Base-by-base conservation (phyloP, 2,329 filamentous ascomycete genomes). In the Cordyceps farinosa region DNA sequence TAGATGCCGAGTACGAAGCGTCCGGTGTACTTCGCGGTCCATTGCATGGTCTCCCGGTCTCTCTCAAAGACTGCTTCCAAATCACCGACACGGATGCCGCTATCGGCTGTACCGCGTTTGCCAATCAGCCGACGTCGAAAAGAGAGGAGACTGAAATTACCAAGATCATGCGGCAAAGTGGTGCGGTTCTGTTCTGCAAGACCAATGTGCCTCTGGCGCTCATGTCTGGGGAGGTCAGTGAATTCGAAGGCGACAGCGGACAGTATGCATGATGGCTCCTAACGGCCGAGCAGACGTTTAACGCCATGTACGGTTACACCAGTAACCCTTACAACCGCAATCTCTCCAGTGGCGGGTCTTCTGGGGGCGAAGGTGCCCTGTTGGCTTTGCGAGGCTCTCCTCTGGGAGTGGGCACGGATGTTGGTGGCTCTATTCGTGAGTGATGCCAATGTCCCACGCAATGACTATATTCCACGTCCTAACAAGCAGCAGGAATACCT, bases 1-100 rank as follows among this genome's bases (percentile, higher is more conserved):
- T 44, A n/a, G 57, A 60, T 10, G n/a, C 22, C 13, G 45, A 60
- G 17, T 42, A 42, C 32, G 17, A n/a, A 34, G 15, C 6, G 22
- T 38, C 55, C 15, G 57, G 57, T 5, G 22, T n/a, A 2, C 30
- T 52, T 7, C 57, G 45, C 27, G 57, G 45, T 6, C 45, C 57
- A 3, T 29, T 60, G 45, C 57, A 60, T 27, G 57, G 57, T 30
- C 29, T 52, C 27, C 57, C 36, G 15, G 47, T 51, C 17, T 51
- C 45, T 11, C 57, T 60, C 27, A 60, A 60, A 44, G 29, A 60
- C 15, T 60, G 57, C 36, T 52, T 60, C 57, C 34, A 52, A n/a
- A 17, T 60, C 27, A 47, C 7, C 15, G 47, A 27, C 15, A 52
- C 44, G 3, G 45, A 50, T 42, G 36, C 36, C 1, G 10, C 45